Base-by-base conservation (phyloP, 345 rosid species). In the Salix caprea region DNA sequence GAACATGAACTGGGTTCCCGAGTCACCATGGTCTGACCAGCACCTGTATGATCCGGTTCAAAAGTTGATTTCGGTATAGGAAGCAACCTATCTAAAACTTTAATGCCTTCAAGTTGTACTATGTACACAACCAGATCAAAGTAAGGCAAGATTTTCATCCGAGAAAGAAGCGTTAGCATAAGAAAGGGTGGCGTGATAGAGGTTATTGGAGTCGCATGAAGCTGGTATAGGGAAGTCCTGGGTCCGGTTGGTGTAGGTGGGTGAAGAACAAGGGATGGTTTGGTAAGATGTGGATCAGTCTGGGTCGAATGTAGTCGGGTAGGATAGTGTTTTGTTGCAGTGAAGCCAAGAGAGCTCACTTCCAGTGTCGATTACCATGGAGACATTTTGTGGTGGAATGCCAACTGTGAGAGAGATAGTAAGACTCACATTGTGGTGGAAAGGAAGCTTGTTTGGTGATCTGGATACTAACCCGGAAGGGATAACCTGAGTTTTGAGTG, bases 21-120 rank as follows among this genome's bases (percentile, higher is more conserved):
- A 94, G 74, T 94, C 97, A 9, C 93, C 97, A 94, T 94, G 21
- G 98, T 94, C 71, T 94, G 97, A 76, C 97, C 97, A 12, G 96
- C 97, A 32, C 98, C 97, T 54, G 97, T 91, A 65, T 94, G 97
- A 48, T 94, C 97, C 67, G 97, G 98, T 24, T 76, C 85, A 6
- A 94, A 86, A 48, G 85, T 83, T 18, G 90, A 88, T 83, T 87
- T 82, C 21, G 93, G 89, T 32, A 94, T 71, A 5, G 89, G 81
- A 2, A 94, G 84, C 23, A 88, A 68, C 71, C 84, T 86, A 15
- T 86, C 86, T 68, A 86, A 85, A 13, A 94, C 97, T 80, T 87
- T 89, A 76, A 94, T 92, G 18, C 97, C 98, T 85, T 90, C 89
- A 24, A 92, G 92, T 78, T 87, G 92, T 65, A 94, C 93, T 34